Base-by-base conservation (phyloP, 2,329 filamentous ascomycete species). In the Cladophialophora psammophila region DNA sequence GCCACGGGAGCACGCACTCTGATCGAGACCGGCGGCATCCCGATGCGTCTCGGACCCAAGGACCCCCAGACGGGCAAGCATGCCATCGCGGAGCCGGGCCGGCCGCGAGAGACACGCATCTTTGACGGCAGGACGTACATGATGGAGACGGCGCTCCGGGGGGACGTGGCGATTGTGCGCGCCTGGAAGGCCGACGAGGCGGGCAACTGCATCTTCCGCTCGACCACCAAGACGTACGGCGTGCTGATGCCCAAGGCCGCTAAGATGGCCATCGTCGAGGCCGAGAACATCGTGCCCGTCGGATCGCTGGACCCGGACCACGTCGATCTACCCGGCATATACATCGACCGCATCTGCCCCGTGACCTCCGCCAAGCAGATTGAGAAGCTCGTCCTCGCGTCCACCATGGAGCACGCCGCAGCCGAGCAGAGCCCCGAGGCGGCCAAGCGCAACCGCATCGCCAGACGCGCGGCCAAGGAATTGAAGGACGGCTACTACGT, bases 211-310 rank as follows among this genome's bases (percentile, higher is more conserved):
- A 85, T 92, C 50, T 95, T 96, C 82, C 84, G 91, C 76, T 90
- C 78, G 78, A 90, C 91, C 0, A 92, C 91, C 36, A 91, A 91
- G 76, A 88, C 90, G 0, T 93, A 92, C 71, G 90, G 88, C 1
- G 86, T 88, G 6, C 84, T 92, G 68, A 92, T 93, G 90, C 92
- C 91, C 67, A 94, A 94, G 79, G 92, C 92, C 0, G 92, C 91
- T 0, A 87, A 85, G 55, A 75, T 91, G 52, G 90, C 91, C 36
- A 94, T 96, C 45, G 91, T 95, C 45, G 92, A 96, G 76, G 92
- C 92, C 1, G 92, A 96, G 75, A 85, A 94, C 69, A 93, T 96
- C 67, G 92, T 96, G 60, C 87, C 90, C 3, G 78, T 88, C 1
- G 92, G 92, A 31, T 86, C 87, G 1, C 89, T 96, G 48, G 85